phyloP scores from a whole-genome alignment of 2,329 filamentous ascomycete genomes.

The Acrocalymma vagum region DNA sequence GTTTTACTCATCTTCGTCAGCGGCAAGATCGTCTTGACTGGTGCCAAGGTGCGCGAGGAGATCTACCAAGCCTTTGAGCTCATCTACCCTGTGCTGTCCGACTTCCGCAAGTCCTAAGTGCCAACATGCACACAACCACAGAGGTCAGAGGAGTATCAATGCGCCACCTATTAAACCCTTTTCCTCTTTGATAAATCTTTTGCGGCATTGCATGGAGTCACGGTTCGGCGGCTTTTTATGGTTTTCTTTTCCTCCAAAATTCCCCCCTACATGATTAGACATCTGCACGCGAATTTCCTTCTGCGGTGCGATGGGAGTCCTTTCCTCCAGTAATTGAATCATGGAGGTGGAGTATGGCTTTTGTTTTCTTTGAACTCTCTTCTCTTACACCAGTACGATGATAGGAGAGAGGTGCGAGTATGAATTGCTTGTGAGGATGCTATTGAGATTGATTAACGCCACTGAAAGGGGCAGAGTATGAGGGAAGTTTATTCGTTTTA shows the following conservation, averaged over 20 bases:
- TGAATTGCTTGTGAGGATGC: slow-evolving; percentile 24
- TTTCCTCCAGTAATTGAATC: slow-evolving; percentile 38
- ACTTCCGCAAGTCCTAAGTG: slow-evolving; percentile 69
- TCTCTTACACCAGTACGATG: slow-evolving; percentile 33
- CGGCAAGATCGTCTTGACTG: slow-evolving; percentile 97
- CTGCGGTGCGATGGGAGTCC: slow-evolving; percentile 26
- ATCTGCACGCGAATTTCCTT: slow-evolving; percentile 29
- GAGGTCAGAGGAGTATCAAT: slow-evolving; percentile 7
- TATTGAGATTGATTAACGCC: slow-evolving; percentile 33
- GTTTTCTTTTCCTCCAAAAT: slow-evolving; percentile 35
- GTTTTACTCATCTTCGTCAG: slow-evolving; percentile 97
- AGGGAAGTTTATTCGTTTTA: slow-evolving; percentile 2
- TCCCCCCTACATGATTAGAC: slow-evolving; percentile 39
- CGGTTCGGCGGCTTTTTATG: slow-evolving; percentile 31
- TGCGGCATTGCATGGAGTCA: slow-evolving; percentile 52
- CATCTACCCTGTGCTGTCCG: slow-evolving; percentile 49
- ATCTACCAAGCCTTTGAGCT: slow-evolving; percentile 65
- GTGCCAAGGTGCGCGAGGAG: slow-evolving; percentile 97
- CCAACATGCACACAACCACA: too few species aligned
- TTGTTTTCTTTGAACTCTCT: slow-evolving; percentile 31
- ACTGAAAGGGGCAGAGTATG: slow-evolving; percentile 7
- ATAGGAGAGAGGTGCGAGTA: slow-evolving; percentile 27
- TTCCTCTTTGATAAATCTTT: slow-evolving; percentile 31
- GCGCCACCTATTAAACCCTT: slow-evolving; percentile 12
- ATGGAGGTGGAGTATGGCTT: slow-evolving; percentile 25